These are phyloP conservation scores for Endoconidiophora laricicola DNA, from an alignment of 2,329 filamentous ascomycete genomes.

Conservation along the genomic window DNA sequence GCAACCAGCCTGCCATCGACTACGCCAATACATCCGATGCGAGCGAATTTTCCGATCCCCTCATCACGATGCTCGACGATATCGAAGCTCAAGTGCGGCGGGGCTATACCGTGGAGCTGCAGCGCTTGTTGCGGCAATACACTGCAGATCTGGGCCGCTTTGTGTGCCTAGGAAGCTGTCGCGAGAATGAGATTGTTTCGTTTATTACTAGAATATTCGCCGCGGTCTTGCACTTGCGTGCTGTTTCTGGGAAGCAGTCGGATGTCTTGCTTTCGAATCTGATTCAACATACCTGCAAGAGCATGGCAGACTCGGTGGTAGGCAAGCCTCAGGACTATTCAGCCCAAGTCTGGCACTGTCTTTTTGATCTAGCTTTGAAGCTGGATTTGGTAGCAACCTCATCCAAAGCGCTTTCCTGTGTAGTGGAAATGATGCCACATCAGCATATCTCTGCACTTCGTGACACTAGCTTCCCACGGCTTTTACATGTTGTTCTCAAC, in stretches of 20 bases:
- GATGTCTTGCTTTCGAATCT: conserved; percentile 6
- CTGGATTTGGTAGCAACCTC: conserved; percentile 7
- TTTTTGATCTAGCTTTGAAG: conserved; percentile 3
- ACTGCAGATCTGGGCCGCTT: conserved; percentile 4
- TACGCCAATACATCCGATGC: conserved; percentile 7
- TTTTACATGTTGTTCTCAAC: not conserved
- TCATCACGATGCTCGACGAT: not conserved
- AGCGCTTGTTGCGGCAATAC: conserved; percentile 1
- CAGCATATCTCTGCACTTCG: not conserved
- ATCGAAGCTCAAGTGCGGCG: conserved; percentile 2
- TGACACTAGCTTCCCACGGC: not conserved
- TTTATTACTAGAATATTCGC: conserved; percentile 6
- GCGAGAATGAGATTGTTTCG: conserved; percentile 9
- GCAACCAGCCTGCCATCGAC: not conserved
- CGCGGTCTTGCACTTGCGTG: not conserved
- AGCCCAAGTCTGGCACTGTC: conserved; percentile 8
- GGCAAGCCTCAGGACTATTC: conserved; percentile 5
- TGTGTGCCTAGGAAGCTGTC: conserved; percentile 9
- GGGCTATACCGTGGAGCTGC: conserved; percentile 4
- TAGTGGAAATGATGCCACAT: conserved; percentile 9
- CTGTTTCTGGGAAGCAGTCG: not conserved
- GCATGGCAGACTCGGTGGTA: conserved; percentile 6
- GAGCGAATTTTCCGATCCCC: conserved; percentile 3
- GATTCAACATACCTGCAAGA: conserved; percentile 4
- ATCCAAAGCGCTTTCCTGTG: conserved; percentile 1